Conservation (phyloP, 176 grass and related monocot genomes). For the Hsuehochloa calcarea region DNA sequence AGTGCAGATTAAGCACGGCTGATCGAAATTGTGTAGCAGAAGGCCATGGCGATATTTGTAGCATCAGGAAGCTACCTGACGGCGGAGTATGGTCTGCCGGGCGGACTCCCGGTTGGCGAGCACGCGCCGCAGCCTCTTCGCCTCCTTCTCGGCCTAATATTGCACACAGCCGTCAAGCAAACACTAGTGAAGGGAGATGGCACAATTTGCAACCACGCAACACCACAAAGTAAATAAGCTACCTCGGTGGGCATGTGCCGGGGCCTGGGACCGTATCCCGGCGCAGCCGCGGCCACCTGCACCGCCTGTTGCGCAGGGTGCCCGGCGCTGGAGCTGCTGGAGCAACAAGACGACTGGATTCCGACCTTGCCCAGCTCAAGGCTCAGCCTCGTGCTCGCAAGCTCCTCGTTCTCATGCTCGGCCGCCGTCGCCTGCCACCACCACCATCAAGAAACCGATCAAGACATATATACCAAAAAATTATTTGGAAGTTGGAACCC, state of each 20-base stretch:
- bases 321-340: conserved; percentile 37
- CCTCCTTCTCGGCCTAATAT: conserved; percentile 70
- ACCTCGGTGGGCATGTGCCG: conserved; percentile 76
- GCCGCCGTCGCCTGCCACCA: neutral
- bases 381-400: conserved; percentile 41
- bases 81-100: conserved; percentile 76
- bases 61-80: conserved; percentile 34
- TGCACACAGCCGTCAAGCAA: neutral
- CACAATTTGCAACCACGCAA: neutral
- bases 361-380: conserved; percentile 51
- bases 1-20: neutral
- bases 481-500: neutral
- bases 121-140: conserved; percentile 69
- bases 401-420: conserved; percentile 27
- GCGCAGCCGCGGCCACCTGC: neutral
- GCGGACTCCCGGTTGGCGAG: conserved; percentile 90
- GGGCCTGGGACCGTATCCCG: conserved; percentile 39
- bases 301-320: neutral
- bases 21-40: neutral
- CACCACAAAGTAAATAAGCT: neutral
- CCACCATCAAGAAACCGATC: neutral
- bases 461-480: neutral
- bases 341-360: conserved; percentile 41
- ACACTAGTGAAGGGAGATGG: neutral
- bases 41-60: too few species aligned